A percentile compares a stretch with the other conserved stretches of the same genome.
These are phyloP conservation scores for Acanthamoeba culbertsoni DNA, from an alignment of 208 protist species.

Conservation along the genomic window DNA sequence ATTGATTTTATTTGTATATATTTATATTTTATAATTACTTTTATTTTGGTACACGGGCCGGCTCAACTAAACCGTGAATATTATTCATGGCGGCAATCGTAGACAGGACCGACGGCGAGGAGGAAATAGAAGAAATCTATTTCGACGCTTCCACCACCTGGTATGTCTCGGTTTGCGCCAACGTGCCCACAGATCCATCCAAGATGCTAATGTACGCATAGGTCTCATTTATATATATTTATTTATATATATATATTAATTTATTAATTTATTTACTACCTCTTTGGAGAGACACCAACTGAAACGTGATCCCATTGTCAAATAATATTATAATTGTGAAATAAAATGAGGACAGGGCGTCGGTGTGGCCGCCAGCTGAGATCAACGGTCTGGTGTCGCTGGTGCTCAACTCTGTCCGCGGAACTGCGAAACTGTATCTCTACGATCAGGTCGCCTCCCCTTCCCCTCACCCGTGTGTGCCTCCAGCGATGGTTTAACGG, in stretches of 20 bases:
- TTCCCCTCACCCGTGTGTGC: not conserved
- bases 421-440: not conserved
- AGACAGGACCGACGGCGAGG: not conserved
- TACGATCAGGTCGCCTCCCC: not conserved
- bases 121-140: slow-evolving; percentile 9
- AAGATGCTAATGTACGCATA: not conserved
- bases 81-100: not conserved
- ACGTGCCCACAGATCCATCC: not conserved
- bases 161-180: slow-evolving; percentile 8
- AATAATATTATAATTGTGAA: not conserved
- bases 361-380: not conserved
- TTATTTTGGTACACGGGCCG: not conserved
- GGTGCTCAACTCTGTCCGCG: not conserved
- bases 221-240: not conserved
- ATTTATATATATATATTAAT: not conserved
- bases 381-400: not conserved
- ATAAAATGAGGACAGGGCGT: not conserved
- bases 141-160: not conserved
- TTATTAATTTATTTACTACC: not conserved
- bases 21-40: not conserved
- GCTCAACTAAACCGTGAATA: not conserved
- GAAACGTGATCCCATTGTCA: no score
- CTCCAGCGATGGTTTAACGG: not conserved
- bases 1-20: not conserved
- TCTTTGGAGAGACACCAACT: not conserved